A percentile compares a stretch with the other conserved stretches of the same genome.
Evolutionary conservation across 2,329 filamentous ascomycete species (phyloP).

Genomic region (Ilyonectria sp.): DNA sequence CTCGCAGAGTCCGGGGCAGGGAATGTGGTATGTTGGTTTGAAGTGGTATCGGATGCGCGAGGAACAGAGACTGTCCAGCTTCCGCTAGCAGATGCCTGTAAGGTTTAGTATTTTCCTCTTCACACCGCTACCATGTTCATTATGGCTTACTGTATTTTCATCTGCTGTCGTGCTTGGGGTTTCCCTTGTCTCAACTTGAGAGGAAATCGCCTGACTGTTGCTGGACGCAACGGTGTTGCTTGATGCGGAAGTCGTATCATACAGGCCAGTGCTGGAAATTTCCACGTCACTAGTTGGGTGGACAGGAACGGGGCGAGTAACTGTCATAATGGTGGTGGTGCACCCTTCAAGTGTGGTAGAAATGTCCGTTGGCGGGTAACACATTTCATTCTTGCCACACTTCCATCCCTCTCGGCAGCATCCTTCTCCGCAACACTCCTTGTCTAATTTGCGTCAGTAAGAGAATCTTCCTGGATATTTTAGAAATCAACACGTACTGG

Average conservation of each 20-base stretch:
- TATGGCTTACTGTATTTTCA: no score
- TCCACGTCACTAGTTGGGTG: background rate
- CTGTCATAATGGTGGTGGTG: background rate
- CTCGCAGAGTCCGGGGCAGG: no score
- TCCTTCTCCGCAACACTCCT: background rate
- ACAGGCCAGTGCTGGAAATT: background rate
- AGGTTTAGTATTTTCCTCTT: no score
- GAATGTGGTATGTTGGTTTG: no score
- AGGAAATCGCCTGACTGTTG: background rate
- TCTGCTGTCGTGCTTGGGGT: no score
- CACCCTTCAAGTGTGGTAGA: background rate
- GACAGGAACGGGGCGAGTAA: background rate
- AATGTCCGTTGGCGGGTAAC: background rate
- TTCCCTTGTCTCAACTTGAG: no score
- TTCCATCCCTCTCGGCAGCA: background rate
- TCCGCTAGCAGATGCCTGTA: no score
- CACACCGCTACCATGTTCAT: no score
- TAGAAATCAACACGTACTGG: background rate
- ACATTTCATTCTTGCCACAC: background rate
- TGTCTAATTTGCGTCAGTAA: background rate
- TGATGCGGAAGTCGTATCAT: background rate
- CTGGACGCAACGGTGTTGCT: background rate
- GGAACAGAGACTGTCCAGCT: no score
- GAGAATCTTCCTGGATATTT: background rate
- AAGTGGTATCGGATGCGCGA: no score